Percentiles rank a stretch among this genome's conserved stretches.
phyloP scores from a whole-genome alignment of 208 protist genomes.

The Phytomonas sp. region DNA sequence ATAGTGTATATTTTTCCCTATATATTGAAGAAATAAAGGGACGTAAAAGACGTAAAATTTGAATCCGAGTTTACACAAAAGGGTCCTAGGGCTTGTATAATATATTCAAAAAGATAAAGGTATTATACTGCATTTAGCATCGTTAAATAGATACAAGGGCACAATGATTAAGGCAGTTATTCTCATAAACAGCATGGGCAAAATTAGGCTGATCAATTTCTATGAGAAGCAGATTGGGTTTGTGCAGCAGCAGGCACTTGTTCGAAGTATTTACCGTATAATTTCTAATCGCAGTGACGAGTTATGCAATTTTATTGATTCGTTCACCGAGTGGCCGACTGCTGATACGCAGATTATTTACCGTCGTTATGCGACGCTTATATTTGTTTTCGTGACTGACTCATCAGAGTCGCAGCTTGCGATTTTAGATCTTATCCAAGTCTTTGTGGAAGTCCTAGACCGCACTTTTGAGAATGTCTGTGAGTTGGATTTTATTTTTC shows the following conservation, averaged over 20 bases:
- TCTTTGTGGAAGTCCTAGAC: conserved; percentile 97
- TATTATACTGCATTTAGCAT: neutral
- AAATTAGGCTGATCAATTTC: conserved; percentile 93
- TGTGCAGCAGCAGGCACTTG: conserved; percentile 82
- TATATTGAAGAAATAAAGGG: neutral
- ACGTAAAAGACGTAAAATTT: neutral
- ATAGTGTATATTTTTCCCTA: neutral
- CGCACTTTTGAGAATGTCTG: conserved; percentile 97
- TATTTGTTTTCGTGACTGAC: conserved; percentile 97
- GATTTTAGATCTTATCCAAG: conserved; percentile 96
- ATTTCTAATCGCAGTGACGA: conserved; percentile 89
- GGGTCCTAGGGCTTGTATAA: neutral
- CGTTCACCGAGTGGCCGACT: conserved; percentile 82
- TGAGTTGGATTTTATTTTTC: conserved; percentile 98
- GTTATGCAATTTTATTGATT: conserved; percentile 96
- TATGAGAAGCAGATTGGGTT: conserved; percentile 86
- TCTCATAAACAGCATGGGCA: conserved; percentile 97
- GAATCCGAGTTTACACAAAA: neutral
- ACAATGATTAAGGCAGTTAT: conserved; percentile 95
- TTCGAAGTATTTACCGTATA: conserved; percentile 85
- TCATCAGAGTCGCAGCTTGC: conserved; percentile 95
- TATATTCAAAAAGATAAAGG: neutral
- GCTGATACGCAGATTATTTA: conserved; percentile 95
- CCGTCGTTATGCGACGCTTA: conserved; percentile 97
- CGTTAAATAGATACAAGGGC: neutral